phyloP scores from a whole-genome alignment of 2,329 filamentous ascomycete species.

The Botrytis paeoniae region DNA sequence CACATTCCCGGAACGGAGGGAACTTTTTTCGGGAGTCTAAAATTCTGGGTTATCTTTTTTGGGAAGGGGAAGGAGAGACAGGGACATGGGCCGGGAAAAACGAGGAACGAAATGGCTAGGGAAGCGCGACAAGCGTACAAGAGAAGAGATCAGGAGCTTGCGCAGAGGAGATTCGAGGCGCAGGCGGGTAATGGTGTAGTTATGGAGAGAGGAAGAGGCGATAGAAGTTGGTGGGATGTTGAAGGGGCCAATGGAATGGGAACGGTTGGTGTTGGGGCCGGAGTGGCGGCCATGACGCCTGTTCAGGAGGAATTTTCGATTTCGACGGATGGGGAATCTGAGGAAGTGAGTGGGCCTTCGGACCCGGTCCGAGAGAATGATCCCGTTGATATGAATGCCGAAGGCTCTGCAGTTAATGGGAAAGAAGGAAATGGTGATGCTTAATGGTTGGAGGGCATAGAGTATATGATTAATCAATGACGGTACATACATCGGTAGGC shows the following conservation, averaged over 20 bases:
- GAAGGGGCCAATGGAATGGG: slow-evolving; percentile 23
- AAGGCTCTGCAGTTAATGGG: neutral
- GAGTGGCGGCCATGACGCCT: slow-evolving; percentile 26
- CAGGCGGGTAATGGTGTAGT: slow-evolving; percentile 21
- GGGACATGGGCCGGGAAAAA: slow-evolving; percentile 43
- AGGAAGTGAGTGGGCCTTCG: neutral
- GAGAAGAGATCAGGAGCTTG: slow-evolving; percentile 49
- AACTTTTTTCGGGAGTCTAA: slow-evolving; percentile 37
- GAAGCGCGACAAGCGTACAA: slow-evolving; percentile 49
- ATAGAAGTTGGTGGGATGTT: slow-evolving; percentile 40
- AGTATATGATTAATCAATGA: slow-evolving; percentile 10
- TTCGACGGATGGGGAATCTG: slow-evolving; percentile 9
- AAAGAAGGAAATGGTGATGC: neutral
- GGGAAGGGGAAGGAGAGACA: slow-evolving; percentile 34
- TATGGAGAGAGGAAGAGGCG: slow-evolving; percentile 23
- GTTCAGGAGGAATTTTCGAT: slow-evolving; percentile 28
- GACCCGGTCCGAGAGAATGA: neutral
- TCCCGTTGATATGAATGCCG: neutral
- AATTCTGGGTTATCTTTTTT: slow-evolving; percentile 33
- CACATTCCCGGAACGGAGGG: slow-evolving; percentile 48
- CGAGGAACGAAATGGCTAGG: slow-evolving; percentile 51
- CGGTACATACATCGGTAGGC: slow-evolving; percentile 3
- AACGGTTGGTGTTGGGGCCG: neutral
- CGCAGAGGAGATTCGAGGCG: slow-evolving; percentile 37
- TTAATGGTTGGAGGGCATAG: neutral